Base-by-base conservation (phyloP, 306 rosid species). In the Aeschynomene evenia region DNA sequence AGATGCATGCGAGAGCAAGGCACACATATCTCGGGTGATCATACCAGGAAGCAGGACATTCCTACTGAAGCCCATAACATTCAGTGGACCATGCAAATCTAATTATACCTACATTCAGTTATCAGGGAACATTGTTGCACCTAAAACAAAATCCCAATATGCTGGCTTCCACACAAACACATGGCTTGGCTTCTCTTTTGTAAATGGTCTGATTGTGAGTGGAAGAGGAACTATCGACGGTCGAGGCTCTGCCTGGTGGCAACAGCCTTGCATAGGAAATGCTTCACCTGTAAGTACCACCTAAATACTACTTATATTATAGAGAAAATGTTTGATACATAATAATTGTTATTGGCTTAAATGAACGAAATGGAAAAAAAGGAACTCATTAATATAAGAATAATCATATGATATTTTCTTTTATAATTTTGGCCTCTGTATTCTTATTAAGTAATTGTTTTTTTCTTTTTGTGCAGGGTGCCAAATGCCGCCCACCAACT, bases 161-260 rank as follows among this genome's bases (percentile, higher is more conserved):
- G 19, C 11, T 8, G 87, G 87, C 11, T 79, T 50, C 8, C 85
- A 59, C 22, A 4, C 59, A 9, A 78, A 77, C 60, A 80, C 84
- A 36, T 83, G 87, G 87, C 79, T 83, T 45, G 71, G 85, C 37
- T 83, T 83, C 78, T 63, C 68, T 28, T 62, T 21, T 21, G 39
- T 83, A 12, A 61, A 77, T 60, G 85, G 87, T 52, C 75, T 83
- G 14, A 46, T 20, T 40, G 69, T 83, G 34, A 63, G 23, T 58
- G 87, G 87, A 56, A 62, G 6, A 53, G 87, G 87, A 0, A 68
- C 75, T 0, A 58, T 83, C 16, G 87, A 83, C 72, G 84, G 82
- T 42, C 65, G 66, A 68, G 87, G 87, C 28, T 73, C 84, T 68
- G 1, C n/a, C 46, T 83, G 87, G 87, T 83, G 87, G 84, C 48